Evolutionary conservation across 1,284 basidiomycete genomes (phyloP).

Genomic region (Apiotrichum veenhuisii): DNA sequence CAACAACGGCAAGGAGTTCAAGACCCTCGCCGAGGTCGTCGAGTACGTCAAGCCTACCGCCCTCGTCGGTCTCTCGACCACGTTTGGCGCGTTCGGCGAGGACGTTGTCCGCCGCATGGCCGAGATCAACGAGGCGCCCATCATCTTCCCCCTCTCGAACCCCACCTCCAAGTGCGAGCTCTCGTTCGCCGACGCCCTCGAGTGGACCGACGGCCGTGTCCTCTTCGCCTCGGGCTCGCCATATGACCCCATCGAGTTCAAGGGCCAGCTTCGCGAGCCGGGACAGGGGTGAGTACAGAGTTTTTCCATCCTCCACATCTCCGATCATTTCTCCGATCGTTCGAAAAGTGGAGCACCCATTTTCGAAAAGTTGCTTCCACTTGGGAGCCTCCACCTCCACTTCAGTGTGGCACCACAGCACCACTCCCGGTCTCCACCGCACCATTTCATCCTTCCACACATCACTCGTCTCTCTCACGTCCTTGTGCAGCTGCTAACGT

Average conservation of each 20-base stretch:
- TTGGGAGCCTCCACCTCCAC: not conserved
- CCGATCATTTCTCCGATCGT: too few species aligned
- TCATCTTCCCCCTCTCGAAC: slow-evolving; percentile 96
- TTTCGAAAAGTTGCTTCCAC: not conserved
- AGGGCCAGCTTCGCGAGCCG: slow-evolving; percentile 65
- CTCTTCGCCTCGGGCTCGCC: slow-evolving; percentile 90
- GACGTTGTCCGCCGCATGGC: slow-evolving; percentile 76
- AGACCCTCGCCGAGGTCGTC: slow-evolving; percentile 72
- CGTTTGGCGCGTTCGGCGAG: slow-evolving; percentile 74
- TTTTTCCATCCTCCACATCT: not conserved
- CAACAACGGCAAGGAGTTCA: slow-evolving; percentile 70
- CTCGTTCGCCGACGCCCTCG: slow-evolving; percentile 73
- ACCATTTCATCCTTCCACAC: not conserved
- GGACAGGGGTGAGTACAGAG: slow-evolving; percentile 64
- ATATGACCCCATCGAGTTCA: slow-evolving; percentile 63
- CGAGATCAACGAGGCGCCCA: slow-evolving; percentile 69
- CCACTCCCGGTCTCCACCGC: not conserved
- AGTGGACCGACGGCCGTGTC: slow-evolving; percentile 58
- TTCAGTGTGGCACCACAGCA: not conserved
- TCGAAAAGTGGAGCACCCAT: not conserved
- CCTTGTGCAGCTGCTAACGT: slow-evolving; percentile 49
- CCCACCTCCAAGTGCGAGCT: slow-evolving; percentile 75
- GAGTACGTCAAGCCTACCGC: slow-evolving; percentile 85
- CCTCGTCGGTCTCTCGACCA: slow-evolving; percentile 84
- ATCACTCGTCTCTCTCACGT: not conserved